These are phyloP conservation scores for Fusarium subtropicale DNA, from an alignment of 2,329 filamentous ascomycete species.

Conservation along the genomic window DNA sequence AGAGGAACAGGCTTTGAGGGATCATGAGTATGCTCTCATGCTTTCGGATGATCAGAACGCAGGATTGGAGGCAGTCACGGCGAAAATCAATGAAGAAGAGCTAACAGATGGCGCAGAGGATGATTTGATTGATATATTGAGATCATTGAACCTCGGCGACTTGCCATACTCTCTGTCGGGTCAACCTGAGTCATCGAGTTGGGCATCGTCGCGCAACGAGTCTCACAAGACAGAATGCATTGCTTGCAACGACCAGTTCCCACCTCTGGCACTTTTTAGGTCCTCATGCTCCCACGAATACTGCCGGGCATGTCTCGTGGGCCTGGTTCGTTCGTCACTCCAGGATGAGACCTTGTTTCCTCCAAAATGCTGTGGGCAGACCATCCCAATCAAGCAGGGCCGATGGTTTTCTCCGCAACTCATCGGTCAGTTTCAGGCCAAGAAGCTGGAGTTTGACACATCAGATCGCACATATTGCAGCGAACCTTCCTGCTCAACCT, in stretches of 20 bases:
- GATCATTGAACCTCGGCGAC: background rate
- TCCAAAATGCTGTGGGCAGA: constrained; percentile 62
- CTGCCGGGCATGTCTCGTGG: constrained; percentile 60
- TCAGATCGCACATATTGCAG: constrained; percentile 64
- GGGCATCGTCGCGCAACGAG: background rate
- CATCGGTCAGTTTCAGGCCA: constrained; percentile 54
- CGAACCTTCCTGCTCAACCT: constrained; percentile 56
- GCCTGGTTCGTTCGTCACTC: constrained; percentile 58
- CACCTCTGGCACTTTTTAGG: rapidly evolving
- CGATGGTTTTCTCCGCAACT: constrained; percentile 54
- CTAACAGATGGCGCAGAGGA: background rate
- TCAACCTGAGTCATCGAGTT: background rate
- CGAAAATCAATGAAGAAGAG: background rate
- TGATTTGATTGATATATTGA: background rate
- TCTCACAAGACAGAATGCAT: background rate
- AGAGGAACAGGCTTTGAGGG: background rate
- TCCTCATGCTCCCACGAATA: constrained; percentile 61
- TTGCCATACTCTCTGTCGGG: background rate
- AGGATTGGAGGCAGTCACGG: background rate
- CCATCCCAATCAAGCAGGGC: constrained; percentile 49
- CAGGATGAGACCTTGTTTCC: constrained; percentile 65
- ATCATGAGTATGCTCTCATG: background rate
- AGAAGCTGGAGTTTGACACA: constrained; percentile 62
- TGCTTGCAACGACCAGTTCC: background rate
- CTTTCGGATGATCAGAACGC: background rate